Base-by-base conservation (phyloP, 2,329 filamentous ascomycete genomes). In the Colletotrichum shisoi region DNA sequence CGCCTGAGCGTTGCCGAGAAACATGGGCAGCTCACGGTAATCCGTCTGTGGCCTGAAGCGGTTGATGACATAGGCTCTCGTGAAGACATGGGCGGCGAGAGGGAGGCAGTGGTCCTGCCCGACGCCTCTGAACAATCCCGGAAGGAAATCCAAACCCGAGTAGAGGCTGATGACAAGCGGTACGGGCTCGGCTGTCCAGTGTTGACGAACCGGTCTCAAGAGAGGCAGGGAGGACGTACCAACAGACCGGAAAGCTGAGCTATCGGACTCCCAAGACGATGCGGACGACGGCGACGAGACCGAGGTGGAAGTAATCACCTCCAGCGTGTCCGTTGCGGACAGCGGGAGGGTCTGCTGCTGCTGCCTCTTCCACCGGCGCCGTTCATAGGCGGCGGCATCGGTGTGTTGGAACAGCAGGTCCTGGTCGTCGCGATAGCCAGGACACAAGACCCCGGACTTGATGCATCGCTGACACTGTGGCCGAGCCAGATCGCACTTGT, bases 121-220 rank as follows among this genome's bases (percentile, higher is more conserved):
- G 24, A 71, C 68, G 8, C 69, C 67, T 19, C 62, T 68, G 64
- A 77, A 79, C 12, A 75, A 69, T 8, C 72, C 63, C 12, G 73
- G 71, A 1, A 81, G 70, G 42, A 81, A 80, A 6, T 73, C 71
- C 34, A 81, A 56, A 2, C 74, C 71, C 3, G 74, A 74, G 60
- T 80, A 81, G 49, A 79, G 74, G 54, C 77, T 74, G 21, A 80
- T 74, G 1, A 81, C 69, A 21, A 81, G 78, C 4, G 79, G 78
- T 3, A 80, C 71, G 0, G 79, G 80, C 44, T 79, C 76, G 2
- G 71, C 60, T 4, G 76, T 79, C 79, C 79, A 81, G 52, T 79
- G 76, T 62, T 80, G 74, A 17, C 67, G 70, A 31, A 81, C 40
- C 12, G 51, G 3, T 7, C 44, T 52, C 37, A 49, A 17, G 39